Percentiles rank a stretch among this genome's conserved stretches.
Evolutionary conservation across 2,329 filamentous ascomycete genomes (phyloP).

Genomic region (Ramichloridium luteum): DNA sequence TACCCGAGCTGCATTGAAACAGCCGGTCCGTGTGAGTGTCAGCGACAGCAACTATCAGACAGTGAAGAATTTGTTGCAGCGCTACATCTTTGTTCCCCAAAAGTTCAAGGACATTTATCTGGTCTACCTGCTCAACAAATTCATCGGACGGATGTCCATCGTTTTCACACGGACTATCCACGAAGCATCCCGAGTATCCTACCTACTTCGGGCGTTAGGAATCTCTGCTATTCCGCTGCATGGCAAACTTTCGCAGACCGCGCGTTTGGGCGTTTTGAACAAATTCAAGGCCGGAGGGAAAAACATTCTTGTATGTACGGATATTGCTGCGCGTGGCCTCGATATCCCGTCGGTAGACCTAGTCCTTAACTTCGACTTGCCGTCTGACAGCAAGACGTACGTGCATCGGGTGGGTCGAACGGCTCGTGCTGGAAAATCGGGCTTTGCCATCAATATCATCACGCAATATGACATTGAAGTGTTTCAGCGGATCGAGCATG

Average conservation of each 20-base stretch:
- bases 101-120: constrained; percentile 84
- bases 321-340: constrained; percentile 84
- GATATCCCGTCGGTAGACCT: constrained; percentile 88
- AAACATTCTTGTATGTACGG: constrained; percentile 81
- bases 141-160: constrained; percentile 73
- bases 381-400: constrained; percentile 77
- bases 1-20: constrained; percentile 75
- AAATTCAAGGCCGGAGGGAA: constrained; percentile 77
- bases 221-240: constrained; percentile 88
- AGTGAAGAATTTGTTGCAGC: constrained; percentile 75
- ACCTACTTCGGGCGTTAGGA: constrained; percentile 70
- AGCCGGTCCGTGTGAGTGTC: constrained; percentile 73
- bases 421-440: constrained; percentile 73
- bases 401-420: constrained; percentile 83
- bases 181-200: constrained; percentile 75
- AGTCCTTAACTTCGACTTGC: constrained; percentile 76
- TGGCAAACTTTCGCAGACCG: constrained; percentile 78
- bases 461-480: constrained; percentile 82
- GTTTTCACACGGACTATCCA: constrained; percentile 87
- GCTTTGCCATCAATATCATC: constrained; percentile 66
- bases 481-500: constrained; percentile 68
- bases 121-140: constrained; percentile 74
- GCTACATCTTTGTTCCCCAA: constrained; percentile 75
- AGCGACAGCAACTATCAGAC: constrained; percentile 79
- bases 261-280: constrained; percentile 73